phyloP scores from a whole-genome alignment of 2,329 filamentous ascomycete species.

The Stemphylium beticola region DNA sequence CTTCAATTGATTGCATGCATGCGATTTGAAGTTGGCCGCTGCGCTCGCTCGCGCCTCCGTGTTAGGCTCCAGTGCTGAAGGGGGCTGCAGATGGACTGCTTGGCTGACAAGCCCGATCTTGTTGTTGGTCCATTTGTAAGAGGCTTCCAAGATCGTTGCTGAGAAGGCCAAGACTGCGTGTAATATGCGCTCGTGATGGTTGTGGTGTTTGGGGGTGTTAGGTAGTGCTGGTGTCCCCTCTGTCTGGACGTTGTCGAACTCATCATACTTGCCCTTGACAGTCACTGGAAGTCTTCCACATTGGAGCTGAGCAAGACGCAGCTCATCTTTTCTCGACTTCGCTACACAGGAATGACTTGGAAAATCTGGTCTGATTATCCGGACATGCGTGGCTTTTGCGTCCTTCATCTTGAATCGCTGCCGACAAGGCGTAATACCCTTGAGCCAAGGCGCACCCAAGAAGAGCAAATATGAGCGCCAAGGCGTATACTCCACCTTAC shows the following conservation, averaged over 20 bases:
- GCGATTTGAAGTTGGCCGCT: too few relatives aligned
- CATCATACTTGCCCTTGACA: too few relatives aligned
- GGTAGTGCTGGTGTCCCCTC: background rate
- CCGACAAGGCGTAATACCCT: background rate
- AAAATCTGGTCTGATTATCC: background rate
- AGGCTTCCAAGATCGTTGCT: constrained; percentile 1
- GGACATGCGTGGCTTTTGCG: background rate
- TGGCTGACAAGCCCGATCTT: background rate
- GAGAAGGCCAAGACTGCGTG: constrained; percentile 1
- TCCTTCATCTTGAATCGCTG: background rate
- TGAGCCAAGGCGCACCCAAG: background rate
- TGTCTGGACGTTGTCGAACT: too few relatives aligned
- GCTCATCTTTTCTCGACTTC: too few relatives aligned
- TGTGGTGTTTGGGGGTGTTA: background rate
- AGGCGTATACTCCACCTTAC: constrained; percentile 4
- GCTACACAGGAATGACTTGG: too few relatives aligned
- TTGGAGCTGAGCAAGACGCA: too few relatives aligned
- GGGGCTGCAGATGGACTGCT: background rate
- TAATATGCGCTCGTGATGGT: background rate
- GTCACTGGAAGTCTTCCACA: too few relatives aligned
- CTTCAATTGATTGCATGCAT: too few relatives aligned
- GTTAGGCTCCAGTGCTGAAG: too few relatives aligned
- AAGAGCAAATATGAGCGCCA: background rate
- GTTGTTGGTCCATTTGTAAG: background rate
- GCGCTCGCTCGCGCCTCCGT: too few relatives aligned